Base-by-base conservation (phyloP, 2,329 filamentous ascomycete species). In the Clarireedia hainanense region DNA sequence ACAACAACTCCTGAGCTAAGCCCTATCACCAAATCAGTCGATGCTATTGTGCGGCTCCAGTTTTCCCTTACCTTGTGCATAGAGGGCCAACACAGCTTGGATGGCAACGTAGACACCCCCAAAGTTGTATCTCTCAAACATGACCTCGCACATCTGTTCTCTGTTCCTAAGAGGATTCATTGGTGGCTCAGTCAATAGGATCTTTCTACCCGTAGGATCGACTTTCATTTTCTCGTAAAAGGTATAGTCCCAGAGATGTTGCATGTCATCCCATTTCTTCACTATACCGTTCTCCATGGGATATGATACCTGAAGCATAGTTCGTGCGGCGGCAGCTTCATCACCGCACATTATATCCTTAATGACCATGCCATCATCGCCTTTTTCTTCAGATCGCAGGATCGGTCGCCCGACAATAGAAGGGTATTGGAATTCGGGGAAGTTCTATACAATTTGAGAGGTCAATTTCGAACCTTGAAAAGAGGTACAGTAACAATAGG, bases 341-440 rank as follows among this genome's bases (percentile, higher is more conserved):
- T 99, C 94, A 71, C 94, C 94, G 75, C 92, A 97, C 94, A 99
- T 99, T 71, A 99, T 96, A 76, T 99, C 94, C 81, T 96, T 97
- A 74, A 91, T 83, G 64, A 85, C 77, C 76, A 83, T 87, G 74
- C 81, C 85, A 77, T 82, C 65, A 57, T 65, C 66, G 66, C 77
- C 79, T 70, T 80, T 80, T 75, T 99, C 94, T 79, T 99, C 94
- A 60, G 91, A 91, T 75, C 94, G 90, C 69, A 99, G 83, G 74
- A 99, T 99, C 51, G 94, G 94, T 66, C 94, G 89, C 71, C 94
- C 94, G 72, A 99, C 91, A 74, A 99, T 97, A 65, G 92, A 96
- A 56, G 94, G 94, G 75, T 91, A 97, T 76, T 97, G 92, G 75
- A 95, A 90, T 76, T 97, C 94, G 73, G 94, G 94, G 76, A 99